Evolutionary conservation across 2,329 filamentous ascomycete species (phyloP), one percentile per base, ranked within the genome.

Genomic region (Torrubiella hemipterigena): DNA sequence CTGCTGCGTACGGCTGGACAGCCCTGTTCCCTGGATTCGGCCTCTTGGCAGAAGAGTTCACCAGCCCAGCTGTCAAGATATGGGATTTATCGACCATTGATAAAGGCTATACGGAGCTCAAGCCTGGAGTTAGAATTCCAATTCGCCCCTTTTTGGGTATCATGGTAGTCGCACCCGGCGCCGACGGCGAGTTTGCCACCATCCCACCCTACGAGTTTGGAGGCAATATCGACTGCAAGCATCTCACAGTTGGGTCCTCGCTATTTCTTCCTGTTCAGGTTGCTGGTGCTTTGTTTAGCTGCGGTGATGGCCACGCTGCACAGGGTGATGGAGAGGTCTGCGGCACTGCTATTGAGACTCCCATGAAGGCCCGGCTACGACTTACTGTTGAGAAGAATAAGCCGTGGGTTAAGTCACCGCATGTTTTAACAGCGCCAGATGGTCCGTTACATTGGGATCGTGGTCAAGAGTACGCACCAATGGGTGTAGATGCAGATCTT

Each of bases 271-370:
- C 66, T 11, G 58, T 69, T 10, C 56, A 66, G 41, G 59, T 59
- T 0, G 40, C 54, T 3, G 67, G 67, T 1, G 67, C 64, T 1
- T 49, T 69, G 10, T 68, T 71, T 43, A 67, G 62, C 43, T 67
- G 63, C 37, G 66, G 66, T 21, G 66, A 72, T 41, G 66, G 65
- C 1, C 67, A 71, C 43, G 65, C 63, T 4, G 65, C 63, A 1
- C 66, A 71, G 41, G 66, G 67, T 4, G 64, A 69, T 36, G 67
- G 67, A 4, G 67, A 70, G 39, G 61, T 70, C 15, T 69, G 65
- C 39, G 65, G 67, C 6, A 67, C 64, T n/a, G 67, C 67, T 6
- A 66, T 71, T 40, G 67, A 71, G 51, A 69, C 65, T 17, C 56
- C 63, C 2, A 62, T 68, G 49, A 57, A 50, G 35, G 66, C 65